Percentiles rank a stretch among this genome's conserved stretches.
Evolutionary conservation across 2,329 filamentous ascomycete genomes (phyloP).

Genomic region (Blastomyces emzantsi): DNA sequence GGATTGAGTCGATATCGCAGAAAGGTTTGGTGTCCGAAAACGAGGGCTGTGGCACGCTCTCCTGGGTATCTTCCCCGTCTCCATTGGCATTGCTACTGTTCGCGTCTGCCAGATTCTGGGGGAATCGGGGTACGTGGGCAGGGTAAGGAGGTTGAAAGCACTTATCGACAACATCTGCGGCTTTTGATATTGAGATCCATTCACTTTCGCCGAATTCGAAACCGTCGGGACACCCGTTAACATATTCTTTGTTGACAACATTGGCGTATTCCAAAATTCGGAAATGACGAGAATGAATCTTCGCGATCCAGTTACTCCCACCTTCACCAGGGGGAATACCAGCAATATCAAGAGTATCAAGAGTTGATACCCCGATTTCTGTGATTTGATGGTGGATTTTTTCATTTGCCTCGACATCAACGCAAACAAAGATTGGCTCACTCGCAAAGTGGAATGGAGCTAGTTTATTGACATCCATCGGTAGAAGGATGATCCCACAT

Average conservation of each 20-base stretch:
- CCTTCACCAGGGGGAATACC: conserved; percentile 50
- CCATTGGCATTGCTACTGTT: neutral
- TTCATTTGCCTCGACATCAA: conserved; percentile 82
- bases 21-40: neutral
- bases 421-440: conserved; percentile 60
- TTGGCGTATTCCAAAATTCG: conserved; percentile 61
- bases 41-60: neutral
- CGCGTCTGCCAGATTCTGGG: neutral
- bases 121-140: conserved; percentile 15
- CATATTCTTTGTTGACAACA: conserved; percentile 58
- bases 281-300: conserved; percentile 65
- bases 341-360: conserved; percentile 59
- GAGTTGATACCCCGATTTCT: conserved; percentile 73
- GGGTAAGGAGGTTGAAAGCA: conserved; percentile 53
- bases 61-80: neutral
- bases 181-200: conserved; percentile 41
- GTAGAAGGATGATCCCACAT: conserved; percentile 21
- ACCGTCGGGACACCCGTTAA: conserved; percentile 63
- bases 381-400: conserved; percentile 57
- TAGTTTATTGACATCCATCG: conserved; percentile 39
- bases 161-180: conserved; percentile 39
- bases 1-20: neutral
- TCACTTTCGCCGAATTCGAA: conserved; percentile 63
- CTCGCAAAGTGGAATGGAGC: conserved; percentile 42
- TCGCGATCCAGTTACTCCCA: conserved; percentile 57